Evolutionary conservation across 345 rosid genomes (phyloP), one percentile per base, ranked within the genome.

Genomic region (Cochlearia excelsa): DNA sequence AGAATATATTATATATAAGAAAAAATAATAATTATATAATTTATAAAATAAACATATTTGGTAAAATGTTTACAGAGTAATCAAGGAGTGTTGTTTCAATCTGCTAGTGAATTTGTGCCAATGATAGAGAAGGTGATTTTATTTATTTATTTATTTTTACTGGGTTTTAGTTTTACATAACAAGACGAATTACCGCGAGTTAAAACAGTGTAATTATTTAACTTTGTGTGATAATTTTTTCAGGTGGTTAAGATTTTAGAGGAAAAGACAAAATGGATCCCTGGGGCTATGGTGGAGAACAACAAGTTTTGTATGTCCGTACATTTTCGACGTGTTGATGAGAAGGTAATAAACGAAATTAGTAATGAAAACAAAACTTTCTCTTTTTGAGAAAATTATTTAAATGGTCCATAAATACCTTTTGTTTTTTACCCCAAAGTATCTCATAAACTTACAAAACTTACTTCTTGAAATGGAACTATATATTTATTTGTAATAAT

Each of bases 221-320:
- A 47, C 45, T 45, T 37, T 57, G 4, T 35, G 5, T n/a, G 35
- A 10, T 26, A 59, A 63, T 43, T 56, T 39, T 38, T 4, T 61
- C 76, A 84, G 91, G 85, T 81, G 46, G 75, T 73, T 59, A 72
- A 70, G 54, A 44, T 75, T 41, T 66, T 86, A 73, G 69, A 71
- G 51, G 81, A 87, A 70, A 81, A 81, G 73, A 87, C 87, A 51
- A 85, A 81, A 66, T 64, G 81, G 10, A 84, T 84, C 40, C 81
- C 81, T 1, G 97, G 99, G 61, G 90, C 84, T 4, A 74, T 53
- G 65, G 95, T 94, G 30, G 99, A 94, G 76, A 81, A 83, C 69
- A 94, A 94, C 84, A 94, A 94, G 73, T 94, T 94, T 44, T 94
- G 99, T 63, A 59, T 85, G 46, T 84, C 99, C 64, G 95, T 94